A percentile compares a stretch with the other conserved stretches of the same genome.
These are phyloP conservation scores for Ganoderma meredithae DNA, from an alignment of 1,284 basidiomycete species.

Conservation along the genomic window DNA sequence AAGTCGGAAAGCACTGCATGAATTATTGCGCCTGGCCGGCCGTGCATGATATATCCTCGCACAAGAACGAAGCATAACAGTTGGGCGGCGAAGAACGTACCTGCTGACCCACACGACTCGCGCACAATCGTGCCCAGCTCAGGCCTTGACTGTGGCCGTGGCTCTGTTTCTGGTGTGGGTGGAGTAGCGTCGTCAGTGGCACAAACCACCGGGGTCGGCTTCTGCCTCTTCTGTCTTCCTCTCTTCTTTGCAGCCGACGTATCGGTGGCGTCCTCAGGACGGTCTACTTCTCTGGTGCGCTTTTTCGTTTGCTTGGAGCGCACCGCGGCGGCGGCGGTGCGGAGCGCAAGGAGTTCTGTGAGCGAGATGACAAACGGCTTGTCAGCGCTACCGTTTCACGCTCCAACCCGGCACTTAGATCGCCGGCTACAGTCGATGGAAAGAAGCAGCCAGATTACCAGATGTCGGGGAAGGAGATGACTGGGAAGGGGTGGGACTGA, in stretches of 20 bases:
- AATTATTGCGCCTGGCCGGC: too few species aligned
- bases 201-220: not conserved
- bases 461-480: slow-evolving; percentile 3
- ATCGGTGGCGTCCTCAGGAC: slow-evolving; percentile 6
- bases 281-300: slow-evolving; percentile 4
- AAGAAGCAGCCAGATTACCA: not conserved
- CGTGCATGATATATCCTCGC: too few species aligned
- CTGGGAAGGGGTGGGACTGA: slow-evolving; percentile 5
- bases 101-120: not conserved
- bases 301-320: slow-evolving; percentile 9
- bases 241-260: slow-evolving; percentile 22
- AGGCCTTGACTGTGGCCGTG: slow-evolving; percentile 12
- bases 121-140: not conserved
- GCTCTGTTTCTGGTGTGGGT: not conserved
- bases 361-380: not conserved
- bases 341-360: slow-evolving; percentile 30
- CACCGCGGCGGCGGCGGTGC: slow-evolving; percentile 22
- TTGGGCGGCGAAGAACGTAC: slow-evolving; percentile 13
- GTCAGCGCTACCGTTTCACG: slow-evolving; percentile 8
- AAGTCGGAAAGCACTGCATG: too few species aligned
- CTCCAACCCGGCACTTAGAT: not conserved
- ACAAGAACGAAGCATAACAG: not conserved
- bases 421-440: not conserved
- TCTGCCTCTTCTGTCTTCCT: slow-evolving; percentile 11
- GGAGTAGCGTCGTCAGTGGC: slow-evolving; percentile 1